Evolutionary conservation across 257 asterid genomes (phyloP), one percentile per base, ranked within the genome.

Genomic region (Cordia subcordata): DNA sequence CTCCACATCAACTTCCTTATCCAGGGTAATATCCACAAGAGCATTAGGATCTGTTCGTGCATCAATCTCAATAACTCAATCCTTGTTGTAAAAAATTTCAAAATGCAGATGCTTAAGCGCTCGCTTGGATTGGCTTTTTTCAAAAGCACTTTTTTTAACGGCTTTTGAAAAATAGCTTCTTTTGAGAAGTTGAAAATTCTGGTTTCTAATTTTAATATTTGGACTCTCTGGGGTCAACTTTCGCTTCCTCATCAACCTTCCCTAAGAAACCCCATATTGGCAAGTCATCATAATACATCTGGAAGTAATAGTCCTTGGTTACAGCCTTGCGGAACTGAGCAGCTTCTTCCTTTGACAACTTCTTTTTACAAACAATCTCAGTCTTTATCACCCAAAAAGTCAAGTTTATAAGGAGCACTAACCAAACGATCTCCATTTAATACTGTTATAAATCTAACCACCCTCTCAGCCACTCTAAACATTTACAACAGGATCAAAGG

Each of bases 191-290:
- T n/a, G n/a, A n/a, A n/a, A n/a, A n/a, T n/a, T n/a, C n/a, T n/a
- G n/a, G n/a, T n/a, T n/a, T n/a, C n/a, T n/a, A n/a, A n/a, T n/a
- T n/a, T n/a, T n/a, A n/a, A 53, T 75, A 81, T 51, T 72, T 75
- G 72, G 53, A 69, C 55, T 81, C 80, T 54, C 78, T 65, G 42
- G 82, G 82, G 63, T 78, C 80, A 49, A 72, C 35, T 62, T 70
- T 78, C 50, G 69, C 77, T 18, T 81, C 80, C 53, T 60, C 73
- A n/a, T 78, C 85, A 37, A 78, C 81, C 62, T 68, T 81, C 57
- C 87, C 85, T 13, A 81, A 33, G 73, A 81, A 81, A 56, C 82
- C 88, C 85, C 88, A 78, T 58, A 78, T 62, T 53, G 88, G 88
- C 68, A 81, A 64, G 74, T 81, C 88, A 73, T 78, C 87, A 44